A percentile compares a stretch with the other conserved stretches of the same genome.
Conservation (phyloP, 192 early-diverging fungal species). For the Linderina pennispora region DNA sequence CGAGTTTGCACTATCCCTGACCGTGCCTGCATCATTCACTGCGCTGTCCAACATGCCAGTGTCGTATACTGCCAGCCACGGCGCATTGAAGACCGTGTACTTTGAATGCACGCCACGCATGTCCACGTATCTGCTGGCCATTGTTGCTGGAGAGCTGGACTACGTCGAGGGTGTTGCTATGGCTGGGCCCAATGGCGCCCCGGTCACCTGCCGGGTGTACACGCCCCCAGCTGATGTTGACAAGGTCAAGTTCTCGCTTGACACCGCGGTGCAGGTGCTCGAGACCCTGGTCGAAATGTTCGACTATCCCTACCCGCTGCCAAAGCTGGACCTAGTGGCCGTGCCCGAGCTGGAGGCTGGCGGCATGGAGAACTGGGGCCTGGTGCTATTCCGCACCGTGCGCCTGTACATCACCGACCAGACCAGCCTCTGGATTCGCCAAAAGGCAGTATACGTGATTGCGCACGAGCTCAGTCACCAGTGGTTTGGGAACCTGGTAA, state of each 20-base stretch:
- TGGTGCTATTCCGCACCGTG: slow-evolving; percentile 68
- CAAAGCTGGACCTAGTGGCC: slow-evolving; percentile 68
- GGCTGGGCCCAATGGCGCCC: slow-evolving; percentile 1
- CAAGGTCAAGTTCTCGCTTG: slow-evolving; percentile 65
- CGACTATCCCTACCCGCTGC: slow-evolving; percentile 64
- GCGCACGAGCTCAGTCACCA: slow-evolving; percentile 80
- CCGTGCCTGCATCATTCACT: slow-evolving; percentile 48
- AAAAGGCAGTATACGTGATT: slow-evolving; percentile 63
- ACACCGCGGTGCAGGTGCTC: slow-evolving; percentile 55
- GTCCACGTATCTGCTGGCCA: slow-evolving; percentile 76
- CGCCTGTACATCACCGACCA: slow-evolving; percentile 54
- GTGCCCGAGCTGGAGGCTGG: slow-evolving; percentile 77
- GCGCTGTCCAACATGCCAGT: slow-evolving; percentile 76
- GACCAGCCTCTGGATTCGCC: slow-evolving; percentile 49
- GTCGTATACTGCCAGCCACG: slow-evolving; percentile 36
- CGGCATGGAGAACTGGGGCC: slow-evolving; percentile 89
- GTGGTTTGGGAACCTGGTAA: slow-evolving; percentile 85
- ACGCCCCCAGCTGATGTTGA: slow-evolving; percentile 55
- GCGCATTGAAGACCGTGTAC: slow-evolving; percentile 50
- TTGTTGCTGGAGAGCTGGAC: slow-evolving; percentile 73
- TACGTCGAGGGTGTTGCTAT: slow-evolving; percentile 59
- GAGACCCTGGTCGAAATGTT: slow-evolving; percentile 69
- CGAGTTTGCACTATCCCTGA: slow-evolving; percentile 65
- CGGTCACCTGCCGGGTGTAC: slow-evolving; percentile 54
- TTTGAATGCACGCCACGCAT: slow-evolving; percentile 73